A percentile compares a stretch with the other conserved stretches of the same genome.
phyloP scores from a whole-genome alignment of 805 yeast species.

The Kodamaea restingae region DNA sequence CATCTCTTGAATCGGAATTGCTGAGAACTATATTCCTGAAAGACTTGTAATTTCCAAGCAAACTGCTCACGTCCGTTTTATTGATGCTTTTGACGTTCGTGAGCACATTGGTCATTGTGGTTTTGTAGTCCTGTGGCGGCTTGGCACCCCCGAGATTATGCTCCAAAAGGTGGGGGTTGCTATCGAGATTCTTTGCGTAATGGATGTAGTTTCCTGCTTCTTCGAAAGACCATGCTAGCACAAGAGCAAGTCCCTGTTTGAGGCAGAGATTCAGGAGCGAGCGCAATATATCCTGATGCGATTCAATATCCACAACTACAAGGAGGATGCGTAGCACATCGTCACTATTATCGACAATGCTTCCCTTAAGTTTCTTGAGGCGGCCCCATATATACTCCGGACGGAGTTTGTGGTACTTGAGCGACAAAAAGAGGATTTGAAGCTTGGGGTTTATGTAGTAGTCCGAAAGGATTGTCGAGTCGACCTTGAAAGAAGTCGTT shows the following conservation, averaged over 20 bases:
- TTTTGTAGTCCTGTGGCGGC: conserved; percentile 39
- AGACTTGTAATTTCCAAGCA: conserved; percentile 46
- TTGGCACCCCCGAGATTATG: conserved; percentile 40
- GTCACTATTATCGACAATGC: conserved; percentile 31
- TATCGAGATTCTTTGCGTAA: conserved; percentile 34
- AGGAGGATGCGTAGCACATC: conserved; percentile 50
- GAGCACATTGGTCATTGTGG: conserved; percentile 41
- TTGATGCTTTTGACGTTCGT: conserved; percentile 46
- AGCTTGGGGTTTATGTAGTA: conserved; percentile 57
- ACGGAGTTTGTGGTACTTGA: conserved; percentile 70
- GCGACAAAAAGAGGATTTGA: conserved; percentile 57
- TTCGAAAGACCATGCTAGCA: conserved; percentile 52
- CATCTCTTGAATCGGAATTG: conserved; percentile 19
- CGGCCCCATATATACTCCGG: conserved; percentile 70
- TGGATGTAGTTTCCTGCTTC: conserved; percentile 44
- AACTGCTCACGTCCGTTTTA: conserved; percentile 51
- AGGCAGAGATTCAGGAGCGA: conserved; percentile 46
- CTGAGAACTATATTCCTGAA: conserved; percentile 37
- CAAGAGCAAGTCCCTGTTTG: conserved; percentile 45
- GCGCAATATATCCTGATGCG: conserved; percentile 46
- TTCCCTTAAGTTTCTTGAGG: conserved; percentile 39
- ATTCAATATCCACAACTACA: conserved; percentile 63
- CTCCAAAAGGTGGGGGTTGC: conserved; percentile 25
- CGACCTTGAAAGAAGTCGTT: conserved; percentile 52
- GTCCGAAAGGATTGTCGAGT: conserved; percentile 51